Conservation (phyloP, 2,329 filamentous ascomycete genomes). For the Ophiostoma sp. region DNA sequence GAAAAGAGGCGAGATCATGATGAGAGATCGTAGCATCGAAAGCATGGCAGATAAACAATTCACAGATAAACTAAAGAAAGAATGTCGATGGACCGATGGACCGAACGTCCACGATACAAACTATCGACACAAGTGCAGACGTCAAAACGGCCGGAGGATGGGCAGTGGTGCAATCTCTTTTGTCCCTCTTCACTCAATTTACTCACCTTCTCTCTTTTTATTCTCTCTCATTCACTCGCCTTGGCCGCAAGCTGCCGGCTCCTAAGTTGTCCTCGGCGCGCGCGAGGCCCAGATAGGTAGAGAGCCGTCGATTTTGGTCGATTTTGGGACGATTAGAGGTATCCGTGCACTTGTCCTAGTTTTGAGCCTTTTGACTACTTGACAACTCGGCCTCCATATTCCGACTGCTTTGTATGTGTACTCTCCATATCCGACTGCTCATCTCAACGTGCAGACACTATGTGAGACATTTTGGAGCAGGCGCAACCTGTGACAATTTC, state of each 20-base stretch:
- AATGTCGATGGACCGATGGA: no score
- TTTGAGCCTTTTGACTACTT: neutral
- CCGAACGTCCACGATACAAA: no score
- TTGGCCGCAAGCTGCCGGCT: neutral
- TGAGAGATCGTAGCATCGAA: neutral
- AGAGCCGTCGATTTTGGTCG: neutral
- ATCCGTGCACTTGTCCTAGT: neutral
- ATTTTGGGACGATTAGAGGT: neutral
- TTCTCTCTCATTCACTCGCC: neutral
- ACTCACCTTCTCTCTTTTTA: neutral
- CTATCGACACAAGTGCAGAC: no score
- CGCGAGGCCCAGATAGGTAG: neutral
- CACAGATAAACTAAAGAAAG: no score
- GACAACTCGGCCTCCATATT: neutral
- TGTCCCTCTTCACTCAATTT: neutral
- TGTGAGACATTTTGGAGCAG: conserved; percentile 15
- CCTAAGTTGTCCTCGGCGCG: neutral
- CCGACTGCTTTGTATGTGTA: neutral
- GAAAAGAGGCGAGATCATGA: neutral
- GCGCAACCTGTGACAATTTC: neutral
- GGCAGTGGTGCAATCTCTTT: neutral
- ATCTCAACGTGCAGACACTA: neutral
- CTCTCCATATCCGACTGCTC: neutral
- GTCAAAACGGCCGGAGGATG: neutral
- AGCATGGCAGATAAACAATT: neutral